These are phyloP conservation scores for Prunus kanzakura DNA, from an alignment of 306 rosid species.

Conservation along the genomic window DNA sequence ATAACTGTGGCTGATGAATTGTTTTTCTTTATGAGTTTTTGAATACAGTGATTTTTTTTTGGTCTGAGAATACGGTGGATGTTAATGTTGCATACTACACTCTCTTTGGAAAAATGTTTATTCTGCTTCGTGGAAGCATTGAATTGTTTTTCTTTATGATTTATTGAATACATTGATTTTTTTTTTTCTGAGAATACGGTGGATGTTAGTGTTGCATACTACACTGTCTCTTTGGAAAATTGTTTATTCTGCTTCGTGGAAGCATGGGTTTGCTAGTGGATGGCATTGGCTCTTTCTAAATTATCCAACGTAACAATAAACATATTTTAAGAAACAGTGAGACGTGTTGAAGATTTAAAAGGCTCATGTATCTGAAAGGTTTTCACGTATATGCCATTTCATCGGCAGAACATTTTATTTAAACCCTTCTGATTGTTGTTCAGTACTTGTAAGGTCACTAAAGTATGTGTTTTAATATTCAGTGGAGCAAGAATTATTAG, in stretches of 20 bases:
- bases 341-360: neutral
- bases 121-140: neutral
- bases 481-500: slow-evolving; percentile 99
- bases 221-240: too few species aligned
- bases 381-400: neutral
- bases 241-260: too few species aligned
- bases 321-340: neutral
- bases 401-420: neutral
- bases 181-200: neutral
- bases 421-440: neutral
- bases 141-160: neutral
- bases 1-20: neutral
- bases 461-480: slow-evolving; percentile 38
- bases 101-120: too few species aligned
- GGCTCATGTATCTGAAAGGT: neutral
- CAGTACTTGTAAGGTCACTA: slow-evolving; percentile 26
- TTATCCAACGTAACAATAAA: neutral
- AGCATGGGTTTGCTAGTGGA: neutral
- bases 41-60: too few species aligned
- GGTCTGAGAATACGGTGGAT: neutral
- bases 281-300: neutral
- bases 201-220: neutral
- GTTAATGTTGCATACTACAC: neutral
- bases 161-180: too few species aligned
- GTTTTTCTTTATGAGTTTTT: neutral